Base-by-base conservation (phyloP, 495 filamentous ascomycete species). In the Xylaria cubensis region DNA sequence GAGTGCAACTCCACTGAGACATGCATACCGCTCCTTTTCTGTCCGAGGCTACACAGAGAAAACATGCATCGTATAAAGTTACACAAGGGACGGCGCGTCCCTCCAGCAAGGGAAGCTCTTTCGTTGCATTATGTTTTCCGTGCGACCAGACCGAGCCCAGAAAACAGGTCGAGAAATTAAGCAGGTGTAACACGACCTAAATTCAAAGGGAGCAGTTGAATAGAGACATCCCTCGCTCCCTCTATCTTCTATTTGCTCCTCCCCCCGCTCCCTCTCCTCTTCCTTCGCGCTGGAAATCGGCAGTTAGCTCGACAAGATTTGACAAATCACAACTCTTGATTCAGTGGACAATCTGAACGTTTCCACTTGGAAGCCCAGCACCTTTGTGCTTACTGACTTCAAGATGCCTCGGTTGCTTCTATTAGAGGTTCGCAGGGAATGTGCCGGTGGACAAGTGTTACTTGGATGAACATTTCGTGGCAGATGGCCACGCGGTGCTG, bases 11-110 rank as follows among this genome's bases (percentile, higher is more conserved):
- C 34, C 61, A 64, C 36, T 41, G 34, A 61, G 34, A 42, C 61
- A n/a, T 42, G 34, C 39, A 29, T 64, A 26, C 61, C 61, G 61
- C 61, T 29, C 39, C 34, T 41, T 63, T 64, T 63, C 26, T 64
- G 39, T 39, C 36, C 61, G 63, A 19, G 63, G 63, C 29, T 1
- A 46, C 39, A 65, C 39, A 32, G 48, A 34, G n/a, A n/a, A 26
- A 32, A 15, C 1, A 34, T 26, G 42, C 24, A 42, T 26, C 39
- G n/a, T 39, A 15, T 39, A 15, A 19, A 34, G 39, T 64, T 24
- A 44, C 63, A 65, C 63, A 42, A n/a, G 63, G 63, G 42, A 65
- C 63, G 63, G 63, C 63, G 63, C 63, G 63, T 48, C 7, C 61
- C 61, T 17, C 61, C 41, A 41, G 24, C 46, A 41, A 62, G 26